Evolutionary conservation across 2,329 filamentous ascomycete genomes (phyloP).

Genomic region (Periconia sp.): DNA sequence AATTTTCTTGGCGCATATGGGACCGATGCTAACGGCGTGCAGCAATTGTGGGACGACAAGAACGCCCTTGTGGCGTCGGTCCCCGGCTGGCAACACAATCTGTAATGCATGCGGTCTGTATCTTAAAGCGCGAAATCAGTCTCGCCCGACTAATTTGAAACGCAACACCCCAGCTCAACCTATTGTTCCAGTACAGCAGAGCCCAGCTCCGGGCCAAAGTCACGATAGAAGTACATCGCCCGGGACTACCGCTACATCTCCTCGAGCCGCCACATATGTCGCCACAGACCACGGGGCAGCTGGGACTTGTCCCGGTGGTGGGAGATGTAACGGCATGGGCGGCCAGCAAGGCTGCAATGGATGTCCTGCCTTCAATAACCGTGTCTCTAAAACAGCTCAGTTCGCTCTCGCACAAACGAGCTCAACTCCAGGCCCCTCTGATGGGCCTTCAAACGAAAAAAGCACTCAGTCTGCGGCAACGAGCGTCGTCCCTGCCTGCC

Average conservation of each 20-base stretch:
- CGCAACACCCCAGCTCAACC: slow-evolving; percentile 62
- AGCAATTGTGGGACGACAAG: slow-evolving; percentile 96
- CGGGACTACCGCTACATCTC: slow-evolving; percentile 44
- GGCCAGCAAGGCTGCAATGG: slow-evolving; percentile 94
- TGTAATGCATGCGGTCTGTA: slow-evolving; percentile 98
- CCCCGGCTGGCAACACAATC: slow-evolving; percentile 90
- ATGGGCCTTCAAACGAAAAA: slow-evolving; percentile 23
- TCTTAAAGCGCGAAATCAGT: slow-evolving; percentile 88
- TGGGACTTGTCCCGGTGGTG: slow-evolving; percentile 94
- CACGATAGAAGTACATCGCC: slow-evolving; percentile 49
- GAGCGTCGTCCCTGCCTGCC: slow-evolving; percentile 83
- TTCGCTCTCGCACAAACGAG: slow-evolving; percentile 60
- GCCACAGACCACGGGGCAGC: slow-evolving; percentile 74
- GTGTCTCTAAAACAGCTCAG: slow-evolving; percentile 85
- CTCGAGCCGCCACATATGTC: slow-evolving; percentile 71
- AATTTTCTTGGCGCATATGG: no score
- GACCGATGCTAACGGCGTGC: slow-evolving; percentile 20
- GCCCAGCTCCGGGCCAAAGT: slow-evolving; percentile 46
- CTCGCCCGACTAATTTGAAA: slow-evolving; percentile 88
- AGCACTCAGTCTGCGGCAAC: slow-evolving; percentile 27
- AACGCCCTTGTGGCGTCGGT: slow-evolving; percentile 93
- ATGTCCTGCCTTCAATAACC: slow-evolving; percentile 96
- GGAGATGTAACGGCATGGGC: slow-evolving; percentile 93
- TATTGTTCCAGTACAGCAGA: slow-evolving; percentile 41
- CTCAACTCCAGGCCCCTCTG: slow-evolving; percentile 31